A percentile compares a stretch with the other conserved stretches of the same genome.
phyloP scores from a whole-genome alignment of 148 eudicot species.

The Rhododendron simsii region DNA sequence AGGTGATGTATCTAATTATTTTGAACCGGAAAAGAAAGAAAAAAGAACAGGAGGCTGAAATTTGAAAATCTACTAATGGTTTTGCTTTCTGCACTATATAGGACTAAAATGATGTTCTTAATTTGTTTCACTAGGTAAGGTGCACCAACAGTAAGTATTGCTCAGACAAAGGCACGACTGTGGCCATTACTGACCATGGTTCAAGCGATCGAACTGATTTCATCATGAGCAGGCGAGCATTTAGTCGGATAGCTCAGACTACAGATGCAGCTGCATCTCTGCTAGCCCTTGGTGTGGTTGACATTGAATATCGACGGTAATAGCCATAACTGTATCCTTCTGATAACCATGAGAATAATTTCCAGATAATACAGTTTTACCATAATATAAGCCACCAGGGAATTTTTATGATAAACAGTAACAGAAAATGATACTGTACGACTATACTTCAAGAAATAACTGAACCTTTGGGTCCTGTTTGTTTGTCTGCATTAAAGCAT shows the following conservation, averaged over 20 bases:
- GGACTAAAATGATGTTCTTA: neutral
- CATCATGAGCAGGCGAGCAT: conserved; percentile 62
- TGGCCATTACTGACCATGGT: conserved; percentile 67
- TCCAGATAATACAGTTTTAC: neutral
- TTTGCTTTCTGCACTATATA: neutral
- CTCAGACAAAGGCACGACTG: conserved; percentile 60
- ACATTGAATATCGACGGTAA: conserved; percentile 72
- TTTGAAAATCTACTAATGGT: neutral
- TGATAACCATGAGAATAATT: neutral
- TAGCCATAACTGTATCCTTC: neutral
- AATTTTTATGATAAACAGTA: neutral
- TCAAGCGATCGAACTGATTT: conserved; percentile 53
- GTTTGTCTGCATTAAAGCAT: neutral
- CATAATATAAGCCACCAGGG: neutral
- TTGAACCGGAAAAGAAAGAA: neutral
- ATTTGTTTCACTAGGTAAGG: conserved; percentile 38
- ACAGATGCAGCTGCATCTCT: conserved; percentile 46
- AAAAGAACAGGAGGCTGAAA: neutral
- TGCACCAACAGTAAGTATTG: conserved; percentile 55
- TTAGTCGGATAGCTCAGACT: conserved; percentile 60
- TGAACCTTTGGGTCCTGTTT: neutral
- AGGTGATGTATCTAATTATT: conserved; percentile 27
- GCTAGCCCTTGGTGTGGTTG: conserved; percentile 50
- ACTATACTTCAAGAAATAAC: neutral
- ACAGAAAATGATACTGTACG: neutral